Base-by-base conservation (phyloP, 2,329 filamentous ascomycete species). In the Venturia carpophila region DNA sequence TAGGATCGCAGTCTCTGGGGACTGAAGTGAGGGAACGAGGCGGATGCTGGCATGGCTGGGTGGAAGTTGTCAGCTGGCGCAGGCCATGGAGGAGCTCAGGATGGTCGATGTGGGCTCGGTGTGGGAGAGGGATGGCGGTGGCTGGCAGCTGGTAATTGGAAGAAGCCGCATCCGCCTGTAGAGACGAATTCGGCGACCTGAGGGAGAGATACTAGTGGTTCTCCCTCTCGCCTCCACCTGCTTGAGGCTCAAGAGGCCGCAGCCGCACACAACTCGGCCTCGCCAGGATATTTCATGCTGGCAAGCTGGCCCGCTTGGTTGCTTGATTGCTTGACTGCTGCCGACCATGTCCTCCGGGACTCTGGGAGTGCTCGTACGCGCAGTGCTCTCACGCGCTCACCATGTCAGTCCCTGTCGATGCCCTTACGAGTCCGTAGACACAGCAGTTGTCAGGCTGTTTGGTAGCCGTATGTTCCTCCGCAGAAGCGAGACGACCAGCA, bases 1-100 rank as follows among this genome's bases (percentile, higher is more conserved):
- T 96, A 97, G 10, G 90, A 90, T 69, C 91, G 88, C 71, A 92
- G 82, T 70, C 91, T 86, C 67, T 83, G 76, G 41, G 88, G 85
- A 76, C 87, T 92, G 76, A 95, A 87, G 66, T 83, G 80, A 70
- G 82, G 69, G 73, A 81, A 73, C 75, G 79, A 76, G 0, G 75
- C 73, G 24, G 64, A 45, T 19, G 60, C 41, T 58, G 63, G 60
- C 60, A 61, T 61, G 60, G 24, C 43, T 43, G 37, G 2, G 60
- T n/a, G 52, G 19, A 58, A 37, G 5, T 37, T 19, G 52, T 58
- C 52, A 58, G 52, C 52, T 37, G n/a, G 52, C 15, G 52, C 24
- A 13, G 37, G 30, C 52, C 52, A 58, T 58, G 27, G 52, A 37
- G 52, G 24, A 30, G 30, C 15, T 55, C 6, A 6, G 30, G 3